Base-by-base conservation (phyloP, 2,329 filamentous ascomycete genomes). In the Lachnellula arida region DNA sequence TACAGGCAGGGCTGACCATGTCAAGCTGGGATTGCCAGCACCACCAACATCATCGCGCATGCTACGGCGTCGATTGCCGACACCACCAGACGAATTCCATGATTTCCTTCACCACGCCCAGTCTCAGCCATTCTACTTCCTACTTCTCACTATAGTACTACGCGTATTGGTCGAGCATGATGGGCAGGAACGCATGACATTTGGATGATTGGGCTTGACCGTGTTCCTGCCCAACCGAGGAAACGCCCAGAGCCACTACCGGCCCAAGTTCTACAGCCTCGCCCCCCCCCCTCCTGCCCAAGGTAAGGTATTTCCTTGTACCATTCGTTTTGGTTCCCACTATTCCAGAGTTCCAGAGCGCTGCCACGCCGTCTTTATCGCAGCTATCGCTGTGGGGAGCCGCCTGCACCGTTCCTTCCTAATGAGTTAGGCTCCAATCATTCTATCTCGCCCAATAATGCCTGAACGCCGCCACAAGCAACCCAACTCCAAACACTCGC, bases 401-500 rank as follows among this genome's bases (percentile, higher is more conserved):
- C 32, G 28, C 23, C 48, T 34, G 46, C 25, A 17, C 35, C 42
- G 37, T 46, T 32, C 51, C 44, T 17, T 46, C 28, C 28, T 32
- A 8, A 32, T 2, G 28, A 32, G 28, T 32, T 53, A 43, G 51
- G 51, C 43, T 46, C 51, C 51, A 46, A 53, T 53, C 28, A 12
- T 34, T 12, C 9, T 8, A 9, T 14, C 37, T 49, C 32, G 55
- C 55, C 55, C 55, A 57, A 57, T 53, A 28, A 57, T 57, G 55
- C 55, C 55, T 53, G 46, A 57, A 43, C 8, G n/a, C 37, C 35
- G 50, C 46, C 46, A 53, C 46, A 19, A 44, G 17, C 19, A 17
- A 49, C 35, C 40, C 40, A 28, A 22, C 25, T 34, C 40, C 37
- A n/a, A 46, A 17, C 49, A 34, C 37, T 17, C 42, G 35, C 14